Percentiles rank a stretch among this genome's conserved stretches.
Evolutionary conservation across 176 grass and related monocot genomes (phyloP).

Genomic region (Rhynchospora tenuis): DNA sequence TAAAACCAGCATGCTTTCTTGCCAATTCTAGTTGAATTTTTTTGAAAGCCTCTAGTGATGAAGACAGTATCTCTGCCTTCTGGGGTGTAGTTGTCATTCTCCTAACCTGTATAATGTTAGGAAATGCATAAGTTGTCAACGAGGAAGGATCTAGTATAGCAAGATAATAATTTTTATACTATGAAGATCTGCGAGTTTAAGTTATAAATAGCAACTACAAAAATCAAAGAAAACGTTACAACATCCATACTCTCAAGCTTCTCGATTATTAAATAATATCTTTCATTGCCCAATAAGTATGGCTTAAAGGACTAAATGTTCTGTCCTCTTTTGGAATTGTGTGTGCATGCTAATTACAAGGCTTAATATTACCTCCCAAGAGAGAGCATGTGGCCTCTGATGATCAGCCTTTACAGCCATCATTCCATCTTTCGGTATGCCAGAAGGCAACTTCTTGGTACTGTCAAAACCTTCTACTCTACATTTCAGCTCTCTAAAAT

Average conservation of each 20-base stretch:
- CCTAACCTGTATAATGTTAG: constrained; percentile 56
- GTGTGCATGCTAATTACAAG: background rate
- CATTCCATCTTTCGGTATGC: constrained; percentile 52
- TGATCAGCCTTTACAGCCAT: constrained; percentile 82
- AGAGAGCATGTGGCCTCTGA: constrained; percentile 89
- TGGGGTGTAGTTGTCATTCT: constrained; percentile 96
- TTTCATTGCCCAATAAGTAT: background rate
- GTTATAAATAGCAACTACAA: background rate
- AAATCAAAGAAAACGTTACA: background rate
- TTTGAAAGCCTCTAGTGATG: constrained; percentile 95
- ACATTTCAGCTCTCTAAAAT: constrained; percentile 92
- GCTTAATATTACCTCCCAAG: constrained; percentile 73
- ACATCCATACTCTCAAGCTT: background rate
- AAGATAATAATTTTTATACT: background rate
- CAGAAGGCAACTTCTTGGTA: constrained; percentile 57
- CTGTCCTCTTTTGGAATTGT: background rate
- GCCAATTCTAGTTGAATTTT: constrained; percentile 85
- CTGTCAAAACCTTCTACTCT: constrained; percentile 86
- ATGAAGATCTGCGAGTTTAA: background rate
- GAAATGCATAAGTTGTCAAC: background rate
- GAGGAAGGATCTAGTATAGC: background rate
- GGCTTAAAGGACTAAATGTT: background rate
- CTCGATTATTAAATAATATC: background rate
- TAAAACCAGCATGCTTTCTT: constrained; percentile 54
- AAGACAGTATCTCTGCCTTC: constrained; percentile 98